Evolutionary conservation across 192 early-diverging fungal species (phyloP).

Genomic region (Backusella macrospora): DNA sequence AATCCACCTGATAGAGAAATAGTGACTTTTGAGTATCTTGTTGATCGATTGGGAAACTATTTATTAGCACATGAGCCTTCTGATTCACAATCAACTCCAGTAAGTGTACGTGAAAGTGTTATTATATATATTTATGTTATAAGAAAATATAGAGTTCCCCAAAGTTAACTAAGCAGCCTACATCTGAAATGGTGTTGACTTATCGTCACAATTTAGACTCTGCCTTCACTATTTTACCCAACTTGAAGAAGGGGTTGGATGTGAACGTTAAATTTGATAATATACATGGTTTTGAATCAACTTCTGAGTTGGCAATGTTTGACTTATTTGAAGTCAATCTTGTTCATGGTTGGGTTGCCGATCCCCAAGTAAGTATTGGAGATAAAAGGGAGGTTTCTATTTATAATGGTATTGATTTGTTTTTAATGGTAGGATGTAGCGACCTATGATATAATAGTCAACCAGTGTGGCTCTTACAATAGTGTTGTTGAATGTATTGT

Average conservation of each 20-base stretch:
- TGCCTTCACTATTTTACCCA: conserved; percentile 61
- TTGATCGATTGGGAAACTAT: conserved; percentile 76
- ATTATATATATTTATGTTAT: not conserved
- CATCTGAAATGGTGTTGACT: conserved; percentile 35
- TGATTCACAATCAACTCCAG: conserved; percentile 3
- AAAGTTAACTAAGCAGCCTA: conserved; percentile 29
- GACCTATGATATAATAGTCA: conserved; percentile 57
- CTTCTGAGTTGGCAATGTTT: conserved; percentile 69
- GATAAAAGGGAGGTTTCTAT: not conserved
- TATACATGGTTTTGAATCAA: conserved; percentile 76
- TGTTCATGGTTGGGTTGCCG: conserved; percentile 91
- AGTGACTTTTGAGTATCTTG: conserved; percentile 69
- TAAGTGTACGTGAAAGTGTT: not conserved
- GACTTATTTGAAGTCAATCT: conserved; percentile 77
- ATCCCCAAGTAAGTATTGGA: conserved; percentile 49
- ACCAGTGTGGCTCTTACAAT: conserved; percentile 73
- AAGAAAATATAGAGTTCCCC: not conserved
- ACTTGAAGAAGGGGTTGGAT: conserved; percentile 67
- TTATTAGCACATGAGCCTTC: conserved; percentile 52
- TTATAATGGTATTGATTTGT: not conserved
- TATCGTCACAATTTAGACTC: conserved; percentile 58
- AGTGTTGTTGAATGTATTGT: conserved; percentile 78
- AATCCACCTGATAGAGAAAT: conserved; percentile 48
- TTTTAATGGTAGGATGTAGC: conserved; percentile 44
- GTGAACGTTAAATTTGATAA: conserved; percentile 85